A percentile compares a stretch with the other conserved stretches of the same genome.
Conservation (phyloP, 2,329 filamentous ascomycete species). For the Aspergillus melleus region DNA sequence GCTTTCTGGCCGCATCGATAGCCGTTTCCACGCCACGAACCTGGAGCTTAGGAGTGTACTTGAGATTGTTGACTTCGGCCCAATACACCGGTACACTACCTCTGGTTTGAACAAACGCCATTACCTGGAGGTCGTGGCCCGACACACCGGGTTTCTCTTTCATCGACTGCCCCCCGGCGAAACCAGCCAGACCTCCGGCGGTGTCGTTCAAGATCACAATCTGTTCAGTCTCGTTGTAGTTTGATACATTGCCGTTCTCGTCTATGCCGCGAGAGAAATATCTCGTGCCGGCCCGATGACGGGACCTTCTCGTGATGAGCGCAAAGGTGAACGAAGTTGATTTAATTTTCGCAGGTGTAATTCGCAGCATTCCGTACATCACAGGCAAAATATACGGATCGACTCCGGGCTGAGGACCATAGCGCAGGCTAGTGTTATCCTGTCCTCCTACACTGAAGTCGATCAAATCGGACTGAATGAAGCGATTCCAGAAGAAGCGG, state of each 20-base stretch:
- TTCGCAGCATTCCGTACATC: conserved; percentile 94
- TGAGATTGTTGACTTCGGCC: conserved; percentile 91
- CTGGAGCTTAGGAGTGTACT: conserved; percentile 88
- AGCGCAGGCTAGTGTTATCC: conserved; percentile 46
- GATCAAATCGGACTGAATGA: conserved; percentile 87
- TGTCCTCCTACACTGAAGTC: conserved; percentile 70
- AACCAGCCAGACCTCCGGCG: conserved; percentile 72
- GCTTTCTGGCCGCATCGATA: conserved; percentile 73
- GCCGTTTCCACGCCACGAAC: conserved; percentile 82
- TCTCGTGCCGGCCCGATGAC: conserved; percentile 84
- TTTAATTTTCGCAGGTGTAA: conserved; percentile 83
- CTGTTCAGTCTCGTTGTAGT: conserved; percentile 99
- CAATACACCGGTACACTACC: conserved; percentile 95
- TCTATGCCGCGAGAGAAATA: conserved; percentile 96
- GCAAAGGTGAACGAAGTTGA: conserved; percentile 78
- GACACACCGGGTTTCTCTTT: conserved; percentile 66
- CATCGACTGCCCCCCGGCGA: conserved; percentile 73
- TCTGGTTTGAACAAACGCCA: conserved; percentile 94
- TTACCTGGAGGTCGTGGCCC: conserved; percentile 77
- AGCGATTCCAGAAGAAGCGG: conserved; percentile 98
- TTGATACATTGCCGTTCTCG: conserved; percentile 91
- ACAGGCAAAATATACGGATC: conserved; percentile 94
- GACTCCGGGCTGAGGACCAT: conserved; percentile 66
- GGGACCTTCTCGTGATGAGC: conserved; percentile 84
- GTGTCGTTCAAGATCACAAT: conserved; percentile 85